Percentiles rank a stretch among this genome's conserved stretches.
Evolutionary conservation across 768 basidiomycete species (phyloP).

Genomic region (Amanita thiersii): DNA sequence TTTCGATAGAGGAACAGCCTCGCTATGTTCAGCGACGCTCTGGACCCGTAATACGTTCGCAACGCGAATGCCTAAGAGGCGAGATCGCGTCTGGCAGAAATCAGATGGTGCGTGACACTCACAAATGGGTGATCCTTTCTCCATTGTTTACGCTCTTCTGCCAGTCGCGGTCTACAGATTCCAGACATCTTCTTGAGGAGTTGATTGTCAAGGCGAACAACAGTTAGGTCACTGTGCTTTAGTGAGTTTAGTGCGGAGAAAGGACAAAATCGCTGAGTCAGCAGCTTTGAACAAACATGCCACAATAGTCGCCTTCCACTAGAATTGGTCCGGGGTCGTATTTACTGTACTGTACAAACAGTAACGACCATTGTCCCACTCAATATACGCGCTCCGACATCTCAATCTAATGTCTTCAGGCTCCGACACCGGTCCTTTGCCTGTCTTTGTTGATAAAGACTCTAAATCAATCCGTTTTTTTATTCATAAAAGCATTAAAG

Average conservation of each 20-base stretch:
- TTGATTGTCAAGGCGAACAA: too few relatives aligned
- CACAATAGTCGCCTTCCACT: too few relatives aligned
- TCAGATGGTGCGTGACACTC: constrained; percentile 24
- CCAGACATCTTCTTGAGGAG: too few relatives aligned
- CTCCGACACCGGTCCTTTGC: not conserved
- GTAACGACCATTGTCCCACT: too few relatives aligned
- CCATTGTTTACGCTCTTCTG: constrained; percentile 99
- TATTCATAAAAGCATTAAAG: constrained; percentile 24
- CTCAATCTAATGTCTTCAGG: not conserved
- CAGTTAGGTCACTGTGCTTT: too few relatives aligned
- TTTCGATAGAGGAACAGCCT: not conserved
- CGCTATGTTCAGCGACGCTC: constrained; percentile 1
- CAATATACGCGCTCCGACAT: not conserved
- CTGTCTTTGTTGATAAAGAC: constrained; percentile 15
- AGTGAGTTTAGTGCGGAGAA: too few relatives aligned
- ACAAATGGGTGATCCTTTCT: constrained; percentile 98
- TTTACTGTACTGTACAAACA: too few relatives aligned
- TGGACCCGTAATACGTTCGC: not conserved
- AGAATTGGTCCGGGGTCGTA: too few relatives aligned
- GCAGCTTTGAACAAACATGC: too few relatives aligned
- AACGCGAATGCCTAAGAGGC: too few relatives aligned
- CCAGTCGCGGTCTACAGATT: constrained; percentile 86
- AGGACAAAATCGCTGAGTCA: too few relatives aligned
- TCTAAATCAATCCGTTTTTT: constrained; percentile 23
- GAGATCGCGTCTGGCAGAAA: too few relatives aligned